Percentiles rank a stretch among this genome's conserved stretches.
Conservation (phyloP, 179 eudicot species). For the Pouteria campechiana region DNA sequence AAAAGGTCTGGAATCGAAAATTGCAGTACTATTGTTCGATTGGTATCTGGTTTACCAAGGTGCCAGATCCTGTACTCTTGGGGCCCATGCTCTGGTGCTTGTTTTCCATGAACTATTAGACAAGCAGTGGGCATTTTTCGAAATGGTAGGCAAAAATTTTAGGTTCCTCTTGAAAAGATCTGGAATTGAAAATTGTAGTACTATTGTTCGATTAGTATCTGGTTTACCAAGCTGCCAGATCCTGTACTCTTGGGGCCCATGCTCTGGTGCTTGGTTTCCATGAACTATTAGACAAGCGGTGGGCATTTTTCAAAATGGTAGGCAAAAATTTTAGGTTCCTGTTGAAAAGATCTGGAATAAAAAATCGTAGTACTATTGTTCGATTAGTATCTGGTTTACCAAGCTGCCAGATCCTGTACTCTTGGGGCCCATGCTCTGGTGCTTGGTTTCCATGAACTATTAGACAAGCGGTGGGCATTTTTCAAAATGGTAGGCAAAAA, state of each 20-base stretch:
- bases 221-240: too few species aligned
- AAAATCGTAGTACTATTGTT: neutral
- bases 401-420: too few species aligned
- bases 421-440: neutral
- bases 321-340: neutral
- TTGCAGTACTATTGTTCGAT: neutral
- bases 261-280: slow-evolving; percentile 70
- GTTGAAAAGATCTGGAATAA: neutral
- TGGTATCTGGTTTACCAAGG: too few species aligned
- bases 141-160: neutral
- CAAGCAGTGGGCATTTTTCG: slow-evolving; percentile 29
- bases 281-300: slow-evolving; percentile 97
- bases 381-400: too few species aligned
- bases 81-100: neutral
- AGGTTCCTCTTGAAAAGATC: neutral
- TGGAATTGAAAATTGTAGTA: neutral
- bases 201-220: too few species aligned
- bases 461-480: slow-evolving; percentile 33
- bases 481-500: neutral
- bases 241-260: neutral
- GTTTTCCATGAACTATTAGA: slow-evolving; percentile 17
- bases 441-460: slow-evolving; percentile 12
- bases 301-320: slow-evolving; percentile 10
- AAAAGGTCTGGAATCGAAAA: neutral
- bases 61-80: too few species aligned